These are phyloP conservation scores for Petunia hybrid DNA, from an alignment of 305 asterid genomes.

Conservation along the genomic window DNA sequence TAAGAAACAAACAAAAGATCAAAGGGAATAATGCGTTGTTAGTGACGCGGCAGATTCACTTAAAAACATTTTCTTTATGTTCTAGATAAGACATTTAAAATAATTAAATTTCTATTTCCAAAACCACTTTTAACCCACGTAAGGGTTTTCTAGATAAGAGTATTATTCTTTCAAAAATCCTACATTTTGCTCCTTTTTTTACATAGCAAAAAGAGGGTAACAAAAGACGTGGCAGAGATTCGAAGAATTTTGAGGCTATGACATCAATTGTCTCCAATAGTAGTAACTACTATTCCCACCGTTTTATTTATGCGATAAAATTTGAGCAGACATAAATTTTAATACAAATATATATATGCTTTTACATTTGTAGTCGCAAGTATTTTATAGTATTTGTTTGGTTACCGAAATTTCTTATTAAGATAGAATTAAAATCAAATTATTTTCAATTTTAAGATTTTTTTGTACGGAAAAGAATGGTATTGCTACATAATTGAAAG, in stretches of 20 bases:
- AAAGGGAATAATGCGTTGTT: conserved; percentile 35
- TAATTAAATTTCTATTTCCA: neutral
- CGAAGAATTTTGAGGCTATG: neutral
- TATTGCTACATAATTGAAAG: no score
- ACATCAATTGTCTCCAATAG: no score
- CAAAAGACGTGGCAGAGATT: neutral
- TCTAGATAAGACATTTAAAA: conserved; percentile 11
- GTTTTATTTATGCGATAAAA: no score
- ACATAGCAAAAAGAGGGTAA: neutral
- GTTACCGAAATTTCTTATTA: no score
- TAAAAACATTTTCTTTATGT: neutral
- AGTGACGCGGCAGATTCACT: conserved; percentile 37
- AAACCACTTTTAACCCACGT: neutral
- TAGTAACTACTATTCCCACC: no score
- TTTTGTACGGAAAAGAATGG: no score
- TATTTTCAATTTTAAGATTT: no score
- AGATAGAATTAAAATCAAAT: no score
- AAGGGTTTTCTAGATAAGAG: neutral
- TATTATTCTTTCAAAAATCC: conserved; percentile 17
- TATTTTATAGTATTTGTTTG: no score
- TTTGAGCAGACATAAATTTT: no score
- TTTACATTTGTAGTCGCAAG: no score
- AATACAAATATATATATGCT: no score
- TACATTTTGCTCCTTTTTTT: neutral
- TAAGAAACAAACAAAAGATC: conserved; percentile 6